Percentiles rank a stretch among this genome's conserved stretches.
Evolutionary conservation across 2,329 filamentous ascomycete genomes (phyloP).

Genomic region (Ophiocordyceps camponoti-leonardi): DNA sequence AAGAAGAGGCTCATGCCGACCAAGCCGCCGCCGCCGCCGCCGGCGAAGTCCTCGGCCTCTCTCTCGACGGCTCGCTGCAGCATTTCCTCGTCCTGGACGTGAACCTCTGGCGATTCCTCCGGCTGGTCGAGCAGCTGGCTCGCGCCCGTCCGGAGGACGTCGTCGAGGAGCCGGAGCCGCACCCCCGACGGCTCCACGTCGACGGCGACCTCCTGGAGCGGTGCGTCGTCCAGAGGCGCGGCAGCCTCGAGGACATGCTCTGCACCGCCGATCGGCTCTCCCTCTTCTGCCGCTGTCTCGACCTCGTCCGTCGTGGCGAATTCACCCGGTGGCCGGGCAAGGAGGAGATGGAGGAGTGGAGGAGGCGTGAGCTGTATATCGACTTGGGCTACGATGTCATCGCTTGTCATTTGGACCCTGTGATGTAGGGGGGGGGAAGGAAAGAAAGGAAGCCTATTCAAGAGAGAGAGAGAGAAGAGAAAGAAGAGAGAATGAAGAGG

Average conservation of each 20-base stretch:
- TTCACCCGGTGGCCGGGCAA: constrained; percentile 18
- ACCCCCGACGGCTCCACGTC: constrained; percentile 40
- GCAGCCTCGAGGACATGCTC: constrained; percentile 24
- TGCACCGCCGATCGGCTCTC: constrained; percentile 13
- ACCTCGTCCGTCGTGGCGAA: constrained; percentile 27
- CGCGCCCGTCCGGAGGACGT: constrained; percentile 22
- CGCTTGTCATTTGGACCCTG: constrained; percentile 32
- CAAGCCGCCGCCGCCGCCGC: constrained; percentile 26
- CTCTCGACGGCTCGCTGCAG: constrained; percentile 51
- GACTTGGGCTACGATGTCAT: constrained; percentile 35
- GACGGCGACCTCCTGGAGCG: constrained; percentile 47
- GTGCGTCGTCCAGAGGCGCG: constrained; percentile 26
- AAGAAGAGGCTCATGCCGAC: no score
- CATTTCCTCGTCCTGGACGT: constrained; percentile 50
- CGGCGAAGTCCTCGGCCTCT: constrained; percentile 43
- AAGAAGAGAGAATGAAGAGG: no score
- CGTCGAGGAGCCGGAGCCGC: constrained; percentile 18
- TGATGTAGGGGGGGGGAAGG: constrained; percentile 18
- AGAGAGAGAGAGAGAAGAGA: no score
- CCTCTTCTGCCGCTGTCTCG: constrained; percentile 30
- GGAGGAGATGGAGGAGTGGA: constrained; percentile 5
- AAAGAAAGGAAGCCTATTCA: no score
- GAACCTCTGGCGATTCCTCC: constrained; percentile 49
- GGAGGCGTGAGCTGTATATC: constrained; percentile 19
- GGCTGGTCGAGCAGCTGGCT: constrained; percentile 56